Evolutionary conservation across 768 basidiomycete species (phyloP), one percentile per base, ranked within the genome.

Genomic region (Tulasnella sp.): DNA sequence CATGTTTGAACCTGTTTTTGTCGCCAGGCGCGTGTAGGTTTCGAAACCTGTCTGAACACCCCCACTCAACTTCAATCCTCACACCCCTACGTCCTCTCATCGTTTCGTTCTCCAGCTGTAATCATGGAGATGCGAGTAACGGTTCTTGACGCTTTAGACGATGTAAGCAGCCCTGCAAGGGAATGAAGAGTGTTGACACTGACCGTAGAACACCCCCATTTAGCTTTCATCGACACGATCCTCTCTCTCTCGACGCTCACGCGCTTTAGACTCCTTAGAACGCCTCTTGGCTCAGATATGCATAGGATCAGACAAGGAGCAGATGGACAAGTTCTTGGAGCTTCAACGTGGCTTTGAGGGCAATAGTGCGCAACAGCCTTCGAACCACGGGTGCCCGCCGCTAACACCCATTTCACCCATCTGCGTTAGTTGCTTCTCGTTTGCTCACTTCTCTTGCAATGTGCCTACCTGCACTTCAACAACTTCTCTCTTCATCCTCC

Each of bases 331-430:
- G 72, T 93, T 95, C 85, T 84, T 92, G 28, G 88, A 90, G 14
- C 86, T 95, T 60, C 95, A 96, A 84, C 90, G 93, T 82, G 91
- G 91, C 0, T 95, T 96, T 82, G 93, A 96, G 85, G 94, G 92
- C 85, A 96, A 96, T 84, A 88, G 95, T 95, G 83, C 81, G 93
- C 83, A 50, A n/a, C 44, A 44, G 14, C 4, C n/a, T 12, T 74
- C 50, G 28, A 37, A 80, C 64, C 34, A 16, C 31, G 34, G 6
- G 28, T 41, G 28, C 28, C 40, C 12, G 69, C 20, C 34, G 64
- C 50, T 44, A 22, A 79, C 64, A 74, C 31, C 50, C 79, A 72
- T 79, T 60, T 20, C 84, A 16, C 46, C 80, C 77, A 20, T 64
- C 60, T 54, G n/a, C n/a, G 12, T 40, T 79, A 96, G 94, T 96